Evolutionary conservation across 768 basidiomycete genomes (phyloP), one percentile per base, ranked within the genome.

Genomic region (Sporobolomyces pararoseus): DNA sequence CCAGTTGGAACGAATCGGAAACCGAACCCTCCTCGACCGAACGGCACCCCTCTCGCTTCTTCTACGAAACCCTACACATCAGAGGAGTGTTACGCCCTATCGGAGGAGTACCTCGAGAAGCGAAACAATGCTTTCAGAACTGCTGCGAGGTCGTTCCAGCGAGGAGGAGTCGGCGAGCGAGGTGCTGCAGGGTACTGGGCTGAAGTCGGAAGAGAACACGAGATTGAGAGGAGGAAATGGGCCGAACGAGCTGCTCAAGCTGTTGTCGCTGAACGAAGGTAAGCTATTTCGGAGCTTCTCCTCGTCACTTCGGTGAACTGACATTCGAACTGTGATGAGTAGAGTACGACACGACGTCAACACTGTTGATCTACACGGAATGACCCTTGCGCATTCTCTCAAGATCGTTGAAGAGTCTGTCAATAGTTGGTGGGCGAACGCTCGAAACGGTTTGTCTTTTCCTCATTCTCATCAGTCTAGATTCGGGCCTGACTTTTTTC

Each of bases 131-230:
- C 80, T 16, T 77, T 80, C 55, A 67, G 79, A 32, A 76, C 72
- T 7, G 81, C 79, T 0, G 80, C 79, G 17, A 54, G 73, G 46
- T 74, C 76, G 44, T 80, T 73, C 51, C 72, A 73, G 64, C 23
- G 77, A 62, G 68, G 72, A 64, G 77, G 63, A 46, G 62, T 35
- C 49, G 77, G 67, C 35, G 74, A 68, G 53, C 60, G 72, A 10
- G 72, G 75, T 1, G 78, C 79, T 0, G 79, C 80, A 5, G 78
- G 78, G 9, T 78, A 79, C 55, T 80, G 80, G 74, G 79, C 80
- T 3, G 63, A 73, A 6, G 75, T 80, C 66, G 81, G 80, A 21
- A 32, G 79, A 42, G 70, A 75, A 31, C 75, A 78, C 25, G 78
- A 74, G 19, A 55, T 73, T n/a, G 58, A 74, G 49, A 76, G 78